Conservation (phyloP, 2,329 filamentous ascomycete species). For the Dichotomopilus funicola region DNA sequence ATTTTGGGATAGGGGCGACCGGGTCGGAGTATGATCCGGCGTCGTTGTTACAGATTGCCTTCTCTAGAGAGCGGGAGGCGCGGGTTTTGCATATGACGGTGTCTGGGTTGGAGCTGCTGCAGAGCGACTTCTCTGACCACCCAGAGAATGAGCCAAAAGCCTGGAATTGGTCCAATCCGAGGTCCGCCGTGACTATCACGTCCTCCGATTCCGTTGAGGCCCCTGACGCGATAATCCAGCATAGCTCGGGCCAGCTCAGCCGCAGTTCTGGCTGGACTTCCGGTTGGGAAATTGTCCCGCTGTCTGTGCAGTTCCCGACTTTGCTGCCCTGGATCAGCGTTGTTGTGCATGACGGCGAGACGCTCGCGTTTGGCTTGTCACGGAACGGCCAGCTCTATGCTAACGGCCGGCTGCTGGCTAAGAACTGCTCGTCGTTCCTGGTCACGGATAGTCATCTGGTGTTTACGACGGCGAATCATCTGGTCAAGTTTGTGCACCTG, state of each 20-base stretch:
- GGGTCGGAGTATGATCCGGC: no score
- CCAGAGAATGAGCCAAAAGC: conserved; percentile 17
- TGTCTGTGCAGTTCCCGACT: conserved; percentile 36
- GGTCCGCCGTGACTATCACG: conserved; percentile 17
- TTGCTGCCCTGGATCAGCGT: conserved; percentile 50
- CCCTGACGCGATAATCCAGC: conserved; percentile 38
- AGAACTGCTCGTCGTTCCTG: conserved; percentile 88
- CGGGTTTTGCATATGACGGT: no score
- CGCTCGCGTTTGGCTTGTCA: conserved; percentile 58
- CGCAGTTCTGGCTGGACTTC: conserved; percentile 40
- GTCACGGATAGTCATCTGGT: conserved; percentile 77
- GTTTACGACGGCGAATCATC: conserved; percentile 85
- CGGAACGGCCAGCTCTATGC: conserved; percentile 72
- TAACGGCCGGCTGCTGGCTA: conserved; percentile 64
- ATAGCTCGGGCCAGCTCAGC: conserved; percentile 25
- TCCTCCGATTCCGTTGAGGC: conserved; percentile 15
- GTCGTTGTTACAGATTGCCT: conserved; percentile 13
- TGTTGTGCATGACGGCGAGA: conserved; percentile 34
- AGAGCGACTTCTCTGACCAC: conserved; percentile 27
- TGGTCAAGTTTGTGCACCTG: conserved; percentile 91
- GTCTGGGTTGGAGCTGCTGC: no score
- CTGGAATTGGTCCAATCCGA: conserved; percentile 14
- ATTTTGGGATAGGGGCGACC: conserved; percentile 13
- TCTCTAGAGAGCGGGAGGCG: not conserved
- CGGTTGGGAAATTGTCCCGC: conserved; percentile 28